Percentiles rank a stretch among this genome's conserved stretches.
Conservation (phyloP, 2,329 filamentous ascomycete genomes). For the Arthrobotrys sphaeroides region DNA sequence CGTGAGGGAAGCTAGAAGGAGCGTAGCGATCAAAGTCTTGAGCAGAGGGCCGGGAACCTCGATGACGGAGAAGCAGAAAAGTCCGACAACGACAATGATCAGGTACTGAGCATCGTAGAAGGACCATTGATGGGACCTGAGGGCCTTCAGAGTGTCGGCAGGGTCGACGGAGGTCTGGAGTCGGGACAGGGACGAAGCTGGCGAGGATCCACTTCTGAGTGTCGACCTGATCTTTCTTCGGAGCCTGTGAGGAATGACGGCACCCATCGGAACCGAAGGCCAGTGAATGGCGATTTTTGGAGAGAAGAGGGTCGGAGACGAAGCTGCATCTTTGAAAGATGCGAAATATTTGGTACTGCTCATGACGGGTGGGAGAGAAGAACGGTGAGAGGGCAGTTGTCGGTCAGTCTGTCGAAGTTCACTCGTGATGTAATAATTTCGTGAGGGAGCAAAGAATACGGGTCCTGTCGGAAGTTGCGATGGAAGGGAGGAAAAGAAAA, state of each 20-base stretch:
- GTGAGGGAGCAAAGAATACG: background rate
- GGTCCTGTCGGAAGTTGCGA: constrained; percentile 14
- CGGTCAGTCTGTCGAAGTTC: background rate
- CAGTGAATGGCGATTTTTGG: constrained; percentile 55
- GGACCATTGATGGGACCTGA: constrained; percentile 82
- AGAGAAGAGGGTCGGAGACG: constrained; percentile 50
- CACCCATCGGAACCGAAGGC: constrained; percentile 56
- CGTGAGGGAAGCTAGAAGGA: constrained; percentile 75
- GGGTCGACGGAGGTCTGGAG: constrained; percentile 86
- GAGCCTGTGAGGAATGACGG: constrained; percentile 55
- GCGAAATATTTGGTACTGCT: constrained; percentile 43
- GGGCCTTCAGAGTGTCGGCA: constrained; percentile 76
- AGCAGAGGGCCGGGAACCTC: constrained; percentile 78
- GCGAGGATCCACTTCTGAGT: constrained; percentile 72
- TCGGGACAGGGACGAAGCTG: constrained; percentile 76
- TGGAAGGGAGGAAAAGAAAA: constrained; percentile 3
- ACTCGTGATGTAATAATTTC: constrained; percentile 11
- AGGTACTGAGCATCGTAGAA: constrained; percentile 86
- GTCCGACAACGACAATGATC: constrained; percentile 75
- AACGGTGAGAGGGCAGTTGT: background rate
- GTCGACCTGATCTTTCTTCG: constrained; percentile 72
- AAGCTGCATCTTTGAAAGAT: constrained; percentile 45
- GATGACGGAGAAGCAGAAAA: constrained; percentile 86
- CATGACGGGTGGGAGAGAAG: constrained; percentile 10
- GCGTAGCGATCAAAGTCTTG: constrained; percentile 76